Percentiles rank a stretch among this genome's conserved stretches.
phyloP scores from a whole-genome alignment of 106 monocot species.

The Allium sativum region DNA sequence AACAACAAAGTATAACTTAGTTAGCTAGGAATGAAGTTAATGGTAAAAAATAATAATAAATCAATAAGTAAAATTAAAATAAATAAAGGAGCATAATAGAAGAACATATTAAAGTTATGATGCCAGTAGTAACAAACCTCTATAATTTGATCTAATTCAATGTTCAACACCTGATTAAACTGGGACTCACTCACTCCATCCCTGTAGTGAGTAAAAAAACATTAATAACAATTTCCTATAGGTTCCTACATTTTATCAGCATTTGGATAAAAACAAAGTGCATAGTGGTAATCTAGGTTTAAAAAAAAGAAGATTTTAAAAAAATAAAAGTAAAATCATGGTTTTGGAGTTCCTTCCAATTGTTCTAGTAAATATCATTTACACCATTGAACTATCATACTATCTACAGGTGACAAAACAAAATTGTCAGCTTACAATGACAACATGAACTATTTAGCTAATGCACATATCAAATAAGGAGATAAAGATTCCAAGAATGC shows the following conservation, averaged over 20 bases:
- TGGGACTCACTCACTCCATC: constrained; percentile 71
- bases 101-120: neutral
- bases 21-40: too few relatives aligned
- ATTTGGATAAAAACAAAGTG: too few relatives aligned
- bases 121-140: constrained; percentile 36
- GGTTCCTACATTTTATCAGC: too few relatives aligned
- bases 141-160: constrained; percentile 54
- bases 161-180: constrained; percentile 56
- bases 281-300: too few relatives aligned
- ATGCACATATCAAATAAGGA: too few relatives aligned
- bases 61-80: too few relatives aligned
- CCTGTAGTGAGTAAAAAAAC: constrained; percentile 12
- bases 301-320: neutral
- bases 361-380: neutral
- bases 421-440: neutral
- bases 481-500: too few relatives aligned
- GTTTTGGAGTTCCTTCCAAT: neutral
- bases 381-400: neutral
- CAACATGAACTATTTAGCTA: neutral
- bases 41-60: neutral
- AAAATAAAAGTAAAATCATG: too few relatives aligned
- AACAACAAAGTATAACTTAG: neutral
- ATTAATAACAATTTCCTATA: neutral
- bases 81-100: too few relatives aligned
- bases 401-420: too few relatives aligned